Evolutionary conservation across 495 filamentous ascomycete genomes (phyloP).

Genomic region (Parmelia sp.): DNA sequence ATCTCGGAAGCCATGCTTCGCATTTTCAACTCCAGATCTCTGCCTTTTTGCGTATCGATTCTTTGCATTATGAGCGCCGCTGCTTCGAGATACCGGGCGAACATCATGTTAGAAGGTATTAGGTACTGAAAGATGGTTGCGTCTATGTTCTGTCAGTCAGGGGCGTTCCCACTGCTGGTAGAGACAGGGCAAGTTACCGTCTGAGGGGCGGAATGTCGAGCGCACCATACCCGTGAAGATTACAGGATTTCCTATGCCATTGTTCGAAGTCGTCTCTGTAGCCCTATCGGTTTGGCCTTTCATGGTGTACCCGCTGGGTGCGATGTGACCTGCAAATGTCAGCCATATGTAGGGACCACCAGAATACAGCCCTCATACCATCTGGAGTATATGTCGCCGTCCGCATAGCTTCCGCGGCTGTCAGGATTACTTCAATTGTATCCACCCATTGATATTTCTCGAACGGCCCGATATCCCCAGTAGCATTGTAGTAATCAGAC

Average conservation of each 20-base stretch:
- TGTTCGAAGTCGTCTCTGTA: conserved; percentile 55
- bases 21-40: conserved; percentile 47
- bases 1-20: conserved; percentile 43
- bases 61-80: conserved; percentile 48
- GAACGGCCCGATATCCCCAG: conserved; percentile 52
- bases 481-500: conserved; percentile 50
- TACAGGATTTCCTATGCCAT: conserved; percentile 55
- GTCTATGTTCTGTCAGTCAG: conserved; percentile 32
- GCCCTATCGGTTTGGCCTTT: conserved; percentile 50
- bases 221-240: conserved; percentile 56
- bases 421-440: conserved; percentile 48
- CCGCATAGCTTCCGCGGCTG: conserved; percentile 54
- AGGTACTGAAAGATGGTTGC: conserved; percentile 52
- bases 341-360: neutral
- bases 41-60: conserved; percentile 37
- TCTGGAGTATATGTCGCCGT: conserved; percentile 50
- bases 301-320: conserved; percentile 50
- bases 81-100: conserved; percentile 49
- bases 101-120: conserved; percentile 66
- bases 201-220: conserved; percentile 57
- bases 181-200: conserved; percentile 26
- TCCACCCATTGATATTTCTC: conserved; percentile 53
- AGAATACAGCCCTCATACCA: neutral
- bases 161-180: neutral
- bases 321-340: conserved; percentile 39